phyloP scores from a whole-genome alignment of 2,329 filamentous ascomycete genomes.

The Nigrospora sphaerica region DNA sequence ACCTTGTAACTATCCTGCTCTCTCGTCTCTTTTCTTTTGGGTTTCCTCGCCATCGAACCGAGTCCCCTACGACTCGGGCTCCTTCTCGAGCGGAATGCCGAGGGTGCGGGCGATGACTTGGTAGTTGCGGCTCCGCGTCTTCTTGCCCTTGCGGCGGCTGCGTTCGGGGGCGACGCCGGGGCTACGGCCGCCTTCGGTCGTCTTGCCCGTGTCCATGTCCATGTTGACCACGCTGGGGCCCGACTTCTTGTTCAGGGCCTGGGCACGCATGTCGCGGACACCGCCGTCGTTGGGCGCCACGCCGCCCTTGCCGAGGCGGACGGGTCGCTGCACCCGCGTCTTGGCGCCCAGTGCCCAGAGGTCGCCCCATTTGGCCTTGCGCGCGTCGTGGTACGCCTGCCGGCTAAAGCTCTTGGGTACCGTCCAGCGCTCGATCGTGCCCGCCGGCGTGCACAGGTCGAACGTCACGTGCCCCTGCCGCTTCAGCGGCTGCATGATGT shows the following conservation, averaged over 20 bases:
- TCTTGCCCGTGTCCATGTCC: conserved; percentile 22
- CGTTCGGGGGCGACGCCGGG: too few relatives aligned
- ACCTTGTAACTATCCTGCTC: too few relatives aligned
- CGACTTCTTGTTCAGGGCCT: conserved; percentile 13
- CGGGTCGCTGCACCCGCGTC: conserved; percentile 58
- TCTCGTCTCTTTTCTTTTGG: too few relatives aligned
- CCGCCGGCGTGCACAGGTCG: conserved; percentile 83
- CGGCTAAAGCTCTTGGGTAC: conserved; percentile 75
- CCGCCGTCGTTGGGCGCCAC: conserved; percentile 35
- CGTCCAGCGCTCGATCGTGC: conserved; percentile 86
- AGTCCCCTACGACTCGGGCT: too few relatives aligned
- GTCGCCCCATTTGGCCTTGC: conserved; percentile 88
- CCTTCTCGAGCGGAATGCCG: too few relatives aligned
- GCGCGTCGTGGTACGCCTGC: conserved; percentile 83
- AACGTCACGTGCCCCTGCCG: conserved; percentile 80
- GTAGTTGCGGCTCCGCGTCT: too few relatives aligned
- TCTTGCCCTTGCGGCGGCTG: too few relatives aligned
- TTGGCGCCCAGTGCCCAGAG: conserved; percentile 94
- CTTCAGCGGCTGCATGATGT: conserved; percentile 77
- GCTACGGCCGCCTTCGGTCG: conserved; percentile 18
- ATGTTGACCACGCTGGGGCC: conserved; percentile 32
- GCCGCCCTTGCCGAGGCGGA: conserved; percentile 49
- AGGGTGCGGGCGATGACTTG: too few relatives aligned
- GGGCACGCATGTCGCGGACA: conserved; percentile 29
- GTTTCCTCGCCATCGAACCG: too few relatives aligned